Base-by-base conservation (phyloP, 495 filamentous ascomycete species). In the Penicillium roqueforti region DNA sequence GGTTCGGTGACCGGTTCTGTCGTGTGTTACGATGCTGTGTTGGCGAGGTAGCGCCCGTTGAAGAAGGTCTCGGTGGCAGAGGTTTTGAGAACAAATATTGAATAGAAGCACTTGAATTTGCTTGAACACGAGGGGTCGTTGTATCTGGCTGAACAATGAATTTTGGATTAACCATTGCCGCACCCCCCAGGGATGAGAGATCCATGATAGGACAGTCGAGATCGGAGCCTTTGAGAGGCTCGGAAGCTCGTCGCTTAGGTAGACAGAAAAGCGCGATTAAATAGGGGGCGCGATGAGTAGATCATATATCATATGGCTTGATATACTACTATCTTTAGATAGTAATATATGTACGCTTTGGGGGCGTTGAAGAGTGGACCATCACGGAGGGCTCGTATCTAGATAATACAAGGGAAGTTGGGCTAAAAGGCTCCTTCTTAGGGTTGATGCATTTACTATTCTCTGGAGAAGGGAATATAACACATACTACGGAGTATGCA, bases 151-250 rank as follows among this genome's bases (percentile, higher is more conserved):
- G 41, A 6, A 54, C 38, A 31, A 25, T 41, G 42, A 47, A 56
- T 39, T 47, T 55, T 2, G 59, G 20, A 34, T 71, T 62, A 9
- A 47, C 23, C 22, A 74, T 58, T 11, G 67, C 66, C 39, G 71
- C 69, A 10, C 71, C 71, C 58, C 71, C 71, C 10, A 74, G 59
- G 9, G 68, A 72, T 11, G 71, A 74, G 23, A 74, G 68, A 56
- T 72, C 69, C 59, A 72, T 68, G 43, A 36, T 13, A 22, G 50
- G 29, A 41, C 19, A 18, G 13, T 41, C 13, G 11, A 25, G 22
- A 9, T 23, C 20, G 29, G 47, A 20, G 25, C 26, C 10, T 29
- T 22, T n/a, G 5, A 20, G 39, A 37, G 28, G n/a, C 39, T 42
- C 31, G 11, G 29, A 18, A 36, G 19, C 9, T 40, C 11, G 23